These are phyloP conservation scores for Hanseniaspora taiwanica DNA, from an alignment of 805 yeast species.

Conservation along the genomic window DNA sequence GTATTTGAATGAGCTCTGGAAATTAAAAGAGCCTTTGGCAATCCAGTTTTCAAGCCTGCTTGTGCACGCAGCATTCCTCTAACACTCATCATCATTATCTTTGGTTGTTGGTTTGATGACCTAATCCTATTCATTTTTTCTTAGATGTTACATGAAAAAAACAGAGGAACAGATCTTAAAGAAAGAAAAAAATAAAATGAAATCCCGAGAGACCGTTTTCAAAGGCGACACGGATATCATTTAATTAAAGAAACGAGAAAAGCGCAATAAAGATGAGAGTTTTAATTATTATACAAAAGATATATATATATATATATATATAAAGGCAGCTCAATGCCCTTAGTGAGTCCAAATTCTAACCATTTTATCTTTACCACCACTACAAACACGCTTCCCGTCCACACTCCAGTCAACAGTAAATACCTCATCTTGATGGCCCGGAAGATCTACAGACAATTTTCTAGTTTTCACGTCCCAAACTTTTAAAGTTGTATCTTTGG, in stretches of 20 bases:
- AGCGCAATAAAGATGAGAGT: too few species aligned
- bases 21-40: not conserved
- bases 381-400: conserved; percentile 87
- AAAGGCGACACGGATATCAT: too few species aligned
- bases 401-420: conserved; percentile 97
- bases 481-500: conserved; percentile 90
- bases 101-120: too few species aligned
- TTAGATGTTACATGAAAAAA: too few species aligned
- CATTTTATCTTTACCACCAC: conserved; percentile 95
- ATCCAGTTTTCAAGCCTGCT: not conserved
- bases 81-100: not conserved
- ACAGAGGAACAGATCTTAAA: too few species aligned
- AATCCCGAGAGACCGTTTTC: too few species aligned
- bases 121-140: too few species aligned
- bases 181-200: too few species aligned
- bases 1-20: not conserved
- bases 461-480: conserved; percentile 90
- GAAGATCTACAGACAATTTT: conserved; percentile 76
- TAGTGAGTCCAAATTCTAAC: conserved; percentile 87
- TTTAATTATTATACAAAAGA: too few species aligned
- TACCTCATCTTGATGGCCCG: conserved; percentile 94
- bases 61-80: not conserved
- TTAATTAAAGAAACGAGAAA: too few species aligned
- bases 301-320: too few species aligned
- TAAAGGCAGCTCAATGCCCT: not conserved